Percentiles rank a stretch among this genome's conserved stretches.
Conservation (phyloP, 2,329 filamentous ascomycete genomes). For the Fulvia fulva region DNA sequence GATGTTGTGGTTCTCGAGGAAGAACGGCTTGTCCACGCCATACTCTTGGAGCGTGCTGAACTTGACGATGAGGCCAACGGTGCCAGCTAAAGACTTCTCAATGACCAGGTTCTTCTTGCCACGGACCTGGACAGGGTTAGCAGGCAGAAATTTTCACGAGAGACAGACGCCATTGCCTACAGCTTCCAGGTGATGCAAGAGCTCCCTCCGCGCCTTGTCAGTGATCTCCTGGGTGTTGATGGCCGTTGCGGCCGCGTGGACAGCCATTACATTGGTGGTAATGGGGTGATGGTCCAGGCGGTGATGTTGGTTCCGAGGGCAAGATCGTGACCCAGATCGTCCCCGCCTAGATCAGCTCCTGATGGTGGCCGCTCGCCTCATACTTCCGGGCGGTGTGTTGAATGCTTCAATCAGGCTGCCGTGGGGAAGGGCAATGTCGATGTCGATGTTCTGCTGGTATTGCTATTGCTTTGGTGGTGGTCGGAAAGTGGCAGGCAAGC, state of each 20-base stretch:
- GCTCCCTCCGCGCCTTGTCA: constrained; percentile 79
- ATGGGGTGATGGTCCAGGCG: not conserved
- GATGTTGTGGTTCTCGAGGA: constrained; percentile 91
- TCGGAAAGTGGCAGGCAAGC: not conserved
- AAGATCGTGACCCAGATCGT: not conserved
- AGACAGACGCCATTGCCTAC: constrained; percentile 61
- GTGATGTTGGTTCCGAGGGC: not conserved
- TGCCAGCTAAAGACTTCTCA: constrained; percentile 83
- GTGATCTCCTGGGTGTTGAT: constrained; percentile 74
- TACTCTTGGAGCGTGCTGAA: constrained; percentile 95
- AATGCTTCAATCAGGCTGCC: not conserved
- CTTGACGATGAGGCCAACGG: constrained; percentile 86
- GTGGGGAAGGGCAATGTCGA: not conserved
- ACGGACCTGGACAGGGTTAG: constrained; percentile 62
- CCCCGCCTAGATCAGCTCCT: not conserved
- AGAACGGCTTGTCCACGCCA: constrained; percentile 95
- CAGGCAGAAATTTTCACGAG: not conserved
- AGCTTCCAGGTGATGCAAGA: constrained; percentile 86
- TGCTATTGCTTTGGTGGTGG: not conserved
- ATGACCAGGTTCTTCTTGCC: constrained; percentile 98
- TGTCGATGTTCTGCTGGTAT: not conserved
- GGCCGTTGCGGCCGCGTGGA: constrained; percentile 53
- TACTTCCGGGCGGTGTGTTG: not conserved
- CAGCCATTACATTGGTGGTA: constrained; percentile 34
- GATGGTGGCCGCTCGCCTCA: not conserved